Base-by-base conservation (phyloP, 441 rosid species). In the Flueggea neowawraea region DNA sequence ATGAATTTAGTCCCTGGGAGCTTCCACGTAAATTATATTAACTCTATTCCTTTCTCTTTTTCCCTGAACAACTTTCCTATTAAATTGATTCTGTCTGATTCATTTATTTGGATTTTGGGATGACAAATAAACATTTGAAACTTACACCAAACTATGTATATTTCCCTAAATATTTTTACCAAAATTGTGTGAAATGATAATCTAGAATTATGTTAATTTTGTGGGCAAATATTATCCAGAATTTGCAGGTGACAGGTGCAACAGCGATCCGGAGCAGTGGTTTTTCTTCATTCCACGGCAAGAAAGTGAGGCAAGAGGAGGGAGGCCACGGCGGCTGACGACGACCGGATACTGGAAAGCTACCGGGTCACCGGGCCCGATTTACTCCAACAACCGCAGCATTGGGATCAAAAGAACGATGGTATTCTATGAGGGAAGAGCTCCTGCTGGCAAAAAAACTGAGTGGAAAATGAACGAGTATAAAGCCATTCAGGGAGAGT, bases 391-490 rank as follows among this genome's bases (percentile, higher is more conserved):
- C 6, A 54, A 69, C 62, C 81, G 75, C 0, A 44, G 64, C 0
- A 57, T 75, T 7, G 85, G 82, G 8, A 51, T 74, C 48, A 82
- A 61, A 76, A 80, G 82, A 59, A 76, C 84, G 1, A 81, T 84
- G 89, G 84, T 81, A 16, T 84, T 81, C 64, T 84, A 84, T 17
- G 65, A 2, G 0, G 89, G 86, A 62, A 72, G 81, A 60, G 84
- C 86, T 68, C 89, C 86, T 1, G 57, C 12, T 10, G 86, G 86
- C 13, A 67, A 15, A 16, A 84, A 79, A 69, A 81, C 89, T 0
- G 81, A 82, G 9, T 82, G 86, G 86, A 82, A 79, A 51, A 70
- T 82, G 82, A 79, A 74, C 14, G 84, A 81, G 59, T 84, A 84
- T 16, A 79, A 69, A 61, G 78, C 76, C 63, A 53, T 68, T 44